Percentiles rank a stretch among this genome's conserved stretches.
phyloP scores from a whole-genome alignment of 2,329 filamentous ascomycete species.

The Verticillium longisporum region DNA sequence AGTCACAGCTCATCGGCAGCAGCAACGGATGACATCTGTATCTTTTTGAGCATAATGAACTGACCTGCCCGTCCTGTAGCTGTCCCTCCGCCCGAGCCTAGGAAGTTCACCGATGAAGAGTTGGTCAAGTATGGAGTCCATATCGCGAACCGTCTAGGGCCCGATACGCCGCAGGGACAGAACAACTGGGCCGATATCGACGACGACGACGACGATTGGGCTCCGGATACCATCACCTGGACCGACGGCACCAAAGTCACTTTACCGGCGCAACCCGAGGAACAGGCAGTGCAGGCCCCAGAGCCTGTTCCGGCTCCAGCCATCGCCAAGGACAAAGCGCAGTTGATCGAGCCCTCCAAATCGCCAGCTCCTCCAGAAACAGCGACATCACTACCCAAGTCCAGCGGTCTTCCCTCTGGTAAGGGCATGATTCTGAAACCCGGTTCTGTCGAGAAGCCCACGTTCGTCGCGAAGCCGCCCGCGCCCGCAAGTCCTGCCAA shows the following conservation, averaged over 20 bases:
- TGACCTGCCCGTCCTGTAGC: constrained; percentile 31
- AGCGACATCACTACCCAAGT: constrained; percentile 34
- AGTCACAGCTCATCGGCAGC: constrained; percentile 21
- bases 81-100: constrained; percentile 60
- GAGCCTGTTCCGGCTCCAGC: constrained; percentile 19
- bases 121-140: constrained; percentile 83
- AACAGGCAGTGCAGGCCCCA: constrained; percentile 24
- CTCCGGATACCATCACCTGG: constrained; percentile 79
- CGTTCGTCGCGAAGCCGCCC: constrained; percentile 65
- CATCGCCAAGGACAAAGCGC: constrained; percentile 34
- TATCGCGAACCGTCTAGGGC: constrained; percentile 69
- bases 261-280: constrained; percentile 53
- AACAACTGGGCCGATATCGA: constrained; percentile 88
- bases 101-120: constrained; percentile 82
- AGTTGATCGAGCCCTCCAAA: constrained; percentile 18
- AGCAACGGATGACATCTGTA: background rate
- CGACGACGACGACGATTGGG: constrained; percentile 83
- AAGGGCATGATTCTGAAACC: constrained; percentile 62
- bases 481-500: constrained; percentile 65
- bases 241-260: constrained; percentile 81
- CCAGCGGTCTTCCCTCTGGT: constrained; percentile 41
- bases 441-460: constrained; percentile 59
- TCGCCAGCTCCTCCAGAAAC: constrained; percentile 23
- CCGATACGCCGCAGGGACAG: constrained; percentile 67
- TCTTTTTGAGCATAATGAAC: background rate